phyloP scores from a whole-genome alignment of 2,329 filamentous ascomycete species.

The Phialocephala sp. region DNA sequence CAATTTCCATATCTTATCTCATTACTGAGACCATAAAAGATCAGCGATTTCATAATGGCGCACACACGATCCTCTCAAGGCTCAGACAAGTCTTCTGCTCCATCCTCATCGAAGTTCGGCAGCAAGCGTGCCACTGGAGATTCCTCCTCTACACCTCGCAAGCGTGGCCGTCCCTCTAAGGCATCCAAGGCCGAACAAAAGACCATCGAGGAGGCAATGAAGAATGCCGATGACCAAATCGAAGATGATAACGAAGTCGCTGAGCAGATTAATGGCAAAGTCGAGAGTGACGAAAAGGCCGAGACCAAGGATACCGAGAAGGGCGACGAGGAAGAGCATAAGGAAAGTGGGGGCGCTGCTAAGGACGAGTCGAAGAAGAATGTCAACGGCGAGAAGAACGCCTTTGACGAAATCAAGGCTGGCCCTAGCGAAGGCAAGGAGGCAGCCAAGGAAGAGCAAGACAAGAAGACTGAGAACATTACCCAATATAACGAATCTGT shows the following conservation, averaged over 20 bases:
- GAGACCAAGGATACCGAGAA: constrained; percentile 23
- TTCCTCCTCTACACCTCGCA: constrained; percentile 35
- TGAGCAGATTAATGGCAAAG: constrained; percentile 20
- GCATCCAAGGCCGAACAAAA: constrained; percentile 33
- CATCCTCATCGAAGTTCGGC: constrained; percentile 14
- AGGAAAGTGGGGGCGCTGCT: constrained; percentile 20
- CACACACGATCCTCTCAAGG: constrained; percentile 16
- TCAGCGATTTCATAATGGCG: not conserved
- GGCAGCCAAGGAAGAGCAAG: constrained; percentile 33
- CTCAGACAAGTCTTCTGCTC: constrained; percentile 16
- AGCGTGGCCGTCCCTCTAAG: constrained; percentile 39
- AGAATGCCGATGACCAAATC: not conserved
- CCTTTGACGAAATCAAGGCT: constrained; percentile 42
- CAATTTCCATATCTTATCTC: not conserved
- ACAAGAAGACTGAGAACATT: constrained; percentile 39
- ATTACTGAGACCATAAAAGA: not conserved
- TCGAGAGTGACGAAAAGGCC: not conserved
- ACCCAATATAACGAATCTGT: constrained; percentile 35
- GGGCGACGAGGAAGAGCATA: constrained; percentile 27
- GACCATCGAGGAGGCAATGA: constrained; percentile 38
- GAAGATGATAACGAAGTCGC: constrained; percentile 24
- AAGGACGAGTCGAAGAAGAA: constrained; percentile 24
- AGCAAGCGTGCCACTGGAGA: not conserved
- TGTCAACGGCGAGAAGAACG: constrained; percentile 36
- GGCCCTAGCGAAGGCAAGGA: constrained; percentile 37